phyloP scores from a whole-genome alignment of 129 eudicot species.

The Flaveria brownii region DNA sequence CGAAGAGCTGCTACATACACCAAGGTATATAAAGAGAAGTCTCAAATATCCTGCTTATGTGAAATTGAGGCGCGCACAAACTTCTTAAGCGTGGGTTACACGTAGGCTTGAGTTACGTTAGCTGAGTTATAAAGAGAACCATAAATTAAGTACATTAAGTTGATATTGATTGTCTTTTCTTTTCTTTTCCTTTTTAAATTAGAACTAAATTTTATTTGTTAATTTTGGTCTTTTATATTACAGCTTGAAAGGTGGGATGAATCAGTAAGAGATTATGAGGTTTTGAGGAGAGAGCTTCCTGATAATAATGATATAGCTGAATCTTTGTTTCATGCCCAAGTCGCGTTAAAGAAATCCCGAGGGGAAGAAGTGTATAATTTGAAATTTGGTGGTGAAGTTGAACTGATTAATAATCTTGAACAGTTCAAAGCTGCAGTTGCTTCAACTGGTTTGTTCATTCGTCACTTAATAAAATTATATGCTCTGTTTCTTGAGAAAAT shows the following conservation, averaged over 20 bases:
- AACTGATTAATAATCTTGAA: conserved; percentile 58
- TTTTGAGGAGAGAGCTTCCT: conserved; percentile 64
- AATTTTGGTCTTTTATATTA: conserved; percentile 8
- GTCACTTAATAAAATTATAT: not conserved
- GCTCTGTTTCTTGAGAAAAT: not conserved
- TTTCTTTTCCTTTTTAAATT: not conserved
- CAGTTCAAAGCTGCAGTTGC: conserved; percentile 80
- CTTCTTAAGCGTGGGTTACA: too few relatives aligned
- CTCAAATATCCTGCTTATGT: too few relatives aligned
- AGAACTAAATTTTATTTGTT: not conserved
- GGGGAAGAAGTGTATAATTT: conserved; percentile 76
- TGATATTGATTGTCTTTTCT: not conserved
- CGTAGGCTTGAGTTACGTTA: too few relatives aligned
- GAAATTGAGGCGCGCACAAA: too few relatives aligned
- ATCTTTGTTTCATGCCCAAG: conserved; percentile 83
- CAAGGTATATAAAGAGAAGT: conserved; percentile 47
- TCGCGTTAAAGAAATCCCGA: conserved; percentile 70
- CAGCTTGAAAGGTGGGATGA: conserved; percentile 92
- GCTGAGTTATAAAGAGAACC: not conserved
- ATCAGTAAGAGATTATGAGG: conserved; percentile 86
- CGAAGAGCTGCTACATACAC: conserved; percentile 78
- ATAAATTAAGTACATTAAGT: not conserved
- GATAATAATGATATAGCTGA: conserved; percentile 68
- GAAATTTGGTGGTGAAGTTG: conserved; percentile 96
- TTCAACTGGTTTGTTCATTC: conserved; percentile 57